Evolutionary conservation across 176 grass and related monocot species (phyloP), one percentile per base, ranked within the genome.

Genomic region (Eleusine indica): DNA sequence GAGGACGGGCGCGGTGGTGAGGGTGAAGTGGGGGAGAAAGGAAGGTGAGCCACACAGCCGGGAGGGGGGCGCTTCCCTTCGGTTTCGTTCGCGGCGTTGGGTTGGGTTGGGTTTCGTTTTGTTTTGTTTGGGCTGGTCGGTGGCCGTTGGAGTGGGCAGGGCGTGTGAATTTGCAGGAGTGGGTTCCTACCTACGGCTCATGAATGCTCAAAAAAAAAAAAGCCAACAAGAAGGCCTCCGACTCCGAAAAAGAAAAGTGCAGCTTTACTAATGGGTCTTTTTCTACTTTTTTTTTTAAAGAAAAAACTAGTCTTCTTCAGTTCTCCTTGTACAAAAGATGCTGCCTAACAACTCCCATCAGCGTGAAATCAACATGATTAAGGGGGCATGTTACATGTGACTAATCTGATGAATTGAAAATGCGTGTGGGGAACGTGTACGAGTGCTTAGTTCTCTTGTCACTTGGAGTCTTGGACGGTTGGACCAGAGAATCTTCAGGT

Each of bases 11-110:
- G 60, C 7, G 70, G 17, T 37, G 56, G 61, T 80, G 49, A 52
- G 35, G 71, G 9, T 47, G 28, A 16, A 43, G 49, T 40, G 21
- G 76, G 61, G 73, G 51, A 49, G 66, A 82, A 77, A 47, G 60
- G 80, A 42, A 81, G 90, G 53, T 67, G 81, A 87, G 76, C 80
- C 84, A 82, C 91, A 81, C 76, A 87, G 71, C 19, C 25, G 49
- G 81, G 12, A 8, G 49, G n/a, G 19, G 21, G 41, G 64, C 29
- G 66, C 78, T 51, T 70, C 51, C 11, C 46, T 54, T 35, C 64
- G 66, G 61, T 74, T 80, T 87, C 56, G 51, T 87, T 44, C 30
- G 62, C 32, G 49, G 19, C 0, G 11, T 25, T 80, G 37, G 13
- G 71, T 32, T 16, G 49, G 14, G 49, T 52, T 74, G 39, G 64